Conservation (phyloP, 306 rosid genomes). For the Quercus glauca region DNA sequence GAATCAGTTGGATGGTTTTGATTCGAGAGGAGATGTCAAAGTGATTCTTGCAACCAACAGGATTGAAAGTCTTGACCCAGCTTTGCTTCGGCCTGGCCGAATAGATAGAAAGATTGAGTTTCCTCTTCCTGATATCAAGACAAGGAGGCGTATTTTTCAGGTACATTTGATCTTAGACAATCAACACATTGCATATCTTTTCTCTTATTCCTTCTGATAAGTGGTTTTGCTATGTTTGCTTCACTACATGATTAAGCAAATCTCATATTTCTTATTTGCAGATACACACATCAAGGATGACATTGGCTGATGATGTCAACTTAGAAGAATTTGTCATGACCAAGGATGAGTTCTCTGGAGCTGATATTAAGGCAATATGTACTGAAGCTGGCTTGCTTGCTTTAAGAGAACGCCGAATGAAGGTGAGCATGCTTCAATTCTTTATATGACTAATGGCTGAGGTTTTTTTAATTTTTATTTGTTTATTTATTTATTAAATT, state of each 20-base stretch:
- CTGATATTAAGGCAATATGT: slow-evolving; percentile 97
- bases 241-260: slow-evolving; percentile 1
- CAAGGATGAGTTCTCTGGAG: slow-evolving; percentile 97
- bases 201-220: not conserved
- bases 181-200: not conserved
- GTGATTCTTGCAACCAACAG: slow-evolving; percentile 96
- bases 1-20: slow-evolving; percentile 95
- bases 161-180: slow-evolving; percentile 36
- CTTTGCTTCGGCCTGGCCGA: slow-evolving; percentile 94
- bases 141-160: slow-evolving; percentile 97
- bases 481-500: not conserved
- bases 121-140: slow-evolving; percentile 97
- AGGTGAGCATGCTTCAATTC: slow-evolving; percentile 48
- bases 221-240: slow-evolving; percentile 6
- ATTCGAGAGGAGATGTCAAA: slow-evolving; percentile 96
- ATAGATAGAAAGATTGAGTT: slow-evolving; percentile 94
- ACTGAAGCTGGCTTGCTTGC: slow-evolving; percentile 99
- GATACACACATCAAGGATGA: slow-evolving; percentile 99
- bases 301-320: slow-evolving; percentile 95
- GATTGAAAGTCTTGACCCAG: slow-evolving; percentile 95
- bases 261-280: slow-evolving; percentile 29
- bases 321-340: slow-evolving; percentile 98
- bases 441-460: slow-evolving; percentile 2
- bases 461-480: not conserved
- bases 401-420: slow-evolving; percentile 93